Evolutionary conservation across 2,329 filamentous ascomycete species (phyloP).

Genomic region (Curvularia hawaiiensis): DNA sequence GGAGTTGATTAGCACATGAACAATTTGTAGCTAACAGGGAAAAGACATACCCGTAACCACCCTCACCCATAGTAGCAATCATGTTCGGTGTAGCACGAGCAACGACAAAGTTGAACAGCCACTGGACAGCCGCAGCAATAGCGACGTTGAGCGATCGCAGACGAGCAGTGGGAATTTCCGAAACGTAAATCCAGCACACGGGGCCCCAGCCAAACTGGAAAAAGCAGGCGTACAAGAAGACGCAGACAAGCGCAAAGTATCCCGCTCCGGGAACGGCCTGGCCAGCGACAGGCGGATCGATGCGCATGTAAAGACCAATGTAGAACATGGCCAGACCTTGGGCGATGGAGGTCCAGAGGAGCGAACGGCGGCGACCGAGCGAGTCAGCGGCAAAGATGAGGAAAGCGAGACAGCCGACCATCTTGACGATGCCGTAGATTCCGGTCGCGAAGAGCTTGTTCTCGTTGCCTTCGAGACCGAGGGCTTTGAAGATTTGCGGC

Average conservation of each 20-base stretch:
- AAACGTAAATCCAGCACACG: conserved; percentile 74
- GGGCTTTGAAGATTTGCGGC: conserved; percentile 69
- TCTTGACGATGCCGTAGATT: conserved; percentile 75
- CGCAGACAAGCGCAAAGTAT: conserved; percentile 72
- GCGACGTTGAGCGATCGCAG: conserved; percentile 71
- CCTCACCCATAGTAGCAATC: conserved; percentile 60
- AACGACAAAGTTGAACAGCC: conserved; percentile 77
- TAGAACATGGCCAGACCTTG: conserved; percentile 70
- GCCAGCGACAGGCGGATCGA: conserved; percentile 62
- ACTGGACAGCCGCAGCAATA: conserved; percentile 66
- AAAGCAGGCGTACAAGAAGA: conserved; percentile 73
- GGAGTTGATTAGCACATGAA: conserved; percentile 43
- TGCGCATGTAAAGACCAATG: conserved; percentile 72
- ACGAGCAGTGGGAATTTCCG: conserved; percentile 71
- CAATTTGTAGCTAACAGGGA: conserved; percentile 44
- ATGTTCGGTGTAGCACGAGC: conserved; percentile 71
- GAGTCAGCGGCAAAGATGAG: conserved; percentile 71
- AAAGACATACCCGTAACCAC: conserved; percentile 54
- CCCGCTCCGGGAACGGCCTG: conserved; percentile 66
- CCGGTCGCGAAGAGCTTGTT: conserved; percentile 73
- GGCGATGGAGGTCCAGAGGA: conserved; percentile 68
- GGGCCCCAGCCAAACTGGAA: conserved; percentile 69
- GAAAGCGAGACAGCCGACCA: conserved; percentile 66
- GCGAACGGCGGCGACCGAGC: conserved; percentile 66
- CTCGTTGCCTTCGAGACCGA: conserved; percentile 64